These are phyloP conservation scores for Sporisorium iseilematis-ciliati DNA, from an alignment of 1,284 basidiomycete species.

Conservation along the genomic window DNA sequence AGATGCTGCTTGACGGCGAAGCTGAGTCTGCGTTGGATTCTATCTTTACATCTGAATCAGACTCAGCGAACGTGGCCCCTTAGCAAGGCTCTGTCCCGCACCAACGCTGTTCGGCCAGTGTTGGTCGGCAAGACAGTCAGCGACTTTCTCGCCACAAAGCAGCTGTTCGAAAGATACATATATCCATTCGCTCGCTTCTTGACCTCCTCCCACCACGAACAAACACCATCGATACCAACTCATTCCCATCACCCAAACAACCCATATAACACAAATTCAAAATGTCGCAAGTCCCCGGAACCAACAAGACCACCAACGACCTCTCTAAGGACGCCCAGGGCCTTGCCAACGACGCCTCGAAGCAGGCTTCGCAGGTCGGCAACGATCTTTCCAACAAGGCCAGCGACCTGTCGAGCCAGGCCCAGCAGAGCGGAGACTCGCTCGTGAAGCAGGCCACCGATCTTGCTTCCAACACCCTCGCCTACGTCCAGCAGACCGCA, in stretches of 20 bases:
- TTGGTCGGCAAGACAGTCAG: background rate
- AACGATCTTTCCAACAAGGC: conserved; percentile 48
- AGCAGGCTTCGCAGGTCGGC: conserved; percentile 34
- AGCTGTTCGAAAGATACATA: conserved; percentile 4
- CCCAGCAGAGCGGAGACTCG: conserved; percentile 42
- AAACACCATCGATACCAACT: background rate
- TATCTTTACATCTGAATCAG: too few species aligned
- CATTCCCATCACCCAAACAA: background rate
- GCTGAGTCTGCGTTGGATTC: background rate
- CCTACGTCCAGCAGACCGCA: conserved; percentile 55
- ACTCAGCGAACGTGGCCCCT: conserved; percentile 4
- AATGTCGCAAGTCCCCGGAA: conserved; percentile 51
- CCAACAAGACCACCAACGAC: conserved; percentile 53
- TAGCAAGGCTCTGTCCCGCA: background rate
- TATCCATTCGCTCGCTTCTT: background rate
- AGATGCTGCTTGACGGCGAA: background rate
- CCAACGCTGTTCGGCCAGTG: too few species aligned
- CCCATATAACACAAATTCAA: conserved; percentile 4
- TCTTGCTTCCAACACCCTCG: conserved; percentile 51
- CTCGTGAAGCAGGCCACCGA: conserved; percentile 50
- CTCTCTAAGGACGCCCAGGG: conserved; percentile 49
- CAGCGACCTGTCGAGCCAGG: conserved; percentile 34
- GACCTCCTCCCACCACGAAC: background rate
- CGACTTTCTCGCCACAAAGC: conserved; percentile 3
- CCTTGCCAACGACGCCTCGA: conserved; percentile 48